Evolutionary conservation across 2,329 filamentous ascomycete species (phyloP).

Genomic region (Geosmithia putterillii): DNA sequence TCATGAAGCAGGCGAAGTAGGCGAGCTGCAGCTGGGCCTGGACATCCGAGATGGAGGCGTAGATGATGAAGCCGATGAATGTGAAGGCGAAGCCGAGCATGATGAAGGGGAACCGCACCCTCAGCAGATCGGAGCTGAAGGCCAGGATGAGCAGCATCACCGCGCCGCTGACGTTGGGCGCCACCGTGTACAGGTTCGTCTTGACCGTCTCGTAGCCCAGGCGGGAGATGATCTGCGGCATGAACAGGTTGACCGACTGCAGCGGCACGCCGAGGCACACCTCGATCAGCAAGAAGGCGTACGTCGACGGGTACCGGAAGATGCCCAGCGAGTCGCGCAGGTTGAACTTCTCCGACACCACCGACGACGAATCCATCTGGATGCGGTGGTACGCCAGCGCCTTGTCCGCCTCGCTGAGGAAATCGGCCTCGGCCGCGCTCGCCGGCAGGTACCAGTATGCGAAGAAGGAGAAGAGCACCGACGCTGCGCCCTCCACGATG

Average conservation of each 20-base stretch:
- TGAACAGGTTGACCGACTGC: slow-evolving; percentile 39
- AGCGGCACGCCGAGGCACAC: slow-evolving; percentile 48
- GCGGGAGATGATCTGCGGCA: slow-evolving; percentile 41
- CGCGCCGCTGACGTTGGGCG: slow-evolving; percentile 65
- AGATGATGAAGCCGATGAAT: slow-evolving; percentile 69
- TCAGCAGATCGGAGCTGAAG: slow-evolving; percentile 54
- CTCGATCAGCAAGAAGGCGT: slow-evolving; percentile 38
- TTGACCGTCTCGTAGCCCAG: slow-evolving; percentile 35
- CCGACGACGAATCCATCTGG: slow-evolving; percentile 59
- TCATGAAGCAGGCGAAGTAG: slow-evolving; percentile 71
- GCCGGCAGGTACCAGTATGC: slow-evolving; percentile 58
- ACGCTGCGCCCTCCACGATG: slow-evolving; percentile 41
- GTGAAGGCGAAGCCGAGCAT: slow-evolving; percentile 62
- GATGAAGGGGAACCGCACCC: slow-evolving; percentile 64
- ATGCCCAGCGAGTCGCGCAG: slow-evolving; percentile 37
- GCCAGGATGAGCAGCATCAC: slow-evolving; percentile 61
- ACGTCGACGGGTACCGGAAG: slow-evolving; percentile 36
- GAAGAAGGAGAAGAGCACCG: slow-evolving; percentile 49
- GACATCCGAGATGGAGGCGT: slow-evolving; percentile 56
- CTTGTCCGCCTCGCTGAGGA: slow-evolving; percentile 55
- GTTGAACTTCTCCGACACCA: slow-evolving; percentile 39
- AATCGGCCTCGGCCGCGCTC: slow-evolving; percentile 50
- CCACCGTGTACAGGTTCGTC: slow-evolving; percentile 74
- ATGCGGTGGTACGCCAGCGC: slow-evolving; percentile 61
- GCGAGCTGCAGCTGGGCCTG: slow-evolving; percentile 48